phyloP scores from a whole-genome alignment of 2,329 filamentous ascomycete species.

The Biscogniauxia sp. region DNA sequence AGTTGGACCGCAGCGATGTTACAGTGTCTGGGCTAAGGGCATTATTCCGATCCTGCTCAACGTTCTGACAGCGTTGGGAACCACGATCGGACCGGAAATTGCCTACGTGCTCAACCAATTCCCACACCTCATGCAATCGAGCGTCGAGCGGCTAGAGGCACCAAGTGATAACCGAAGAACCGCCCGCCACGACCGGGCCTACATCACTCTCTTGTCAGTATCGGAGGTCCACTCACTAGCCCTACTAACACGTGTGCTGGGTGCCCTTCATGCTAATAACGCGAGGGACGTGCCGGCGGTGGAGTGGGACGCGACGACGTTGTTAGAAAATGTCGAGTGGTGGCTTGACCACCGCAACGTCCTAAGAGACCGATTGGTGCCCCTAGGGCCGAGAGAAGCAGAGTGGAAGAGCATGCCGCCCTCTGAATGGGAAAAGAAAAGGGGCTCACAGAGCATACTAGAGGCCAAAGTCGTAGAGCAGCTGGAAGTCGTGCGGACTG shows the following conservation, averaged over 20 bases:
- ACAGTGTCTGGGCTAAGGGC: slow-evolving; percentile 86
- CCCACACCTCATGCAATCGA: slow-evolving; percentile 70
- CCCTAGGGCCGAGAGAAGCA: slow-evolving; percentile 69
- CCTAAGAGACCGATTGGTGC: slow-evolving; percentile 70
- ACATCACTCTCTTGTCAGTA: slow-evolving; percentile 69
- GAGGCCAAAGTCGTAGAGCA: slow-evolving; percentile 75
- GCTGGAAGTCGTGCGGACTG: slow-evolving; percentile 58
- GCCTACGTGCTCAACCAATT: slow-evolving; percentile 88
- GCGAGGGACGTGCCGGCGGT: slow-evolving; percentile 71
- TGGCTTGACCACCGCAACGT: slow-evolving; percentile 69
- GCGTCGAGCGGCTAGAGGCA: slow-evolving; percentile 68
- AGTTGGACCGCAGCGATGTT: slow-evolving; percentile 68
- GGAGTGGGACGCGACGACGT: slow-evolving; percentile 68
- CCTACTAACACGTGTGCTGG: slow-evolving; percentile 71
- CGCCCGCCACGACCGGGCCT: slow-evolving; percentile 43
- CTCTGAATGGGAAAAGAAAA: slow-evolving; percentile 34
- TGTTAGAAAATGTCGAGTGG: slow-evolving; percentile 81
- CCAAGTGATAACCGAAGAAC: slow-evolving; percentile 54
- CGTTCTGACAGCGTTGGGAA: slow-evolving; percentile 76
- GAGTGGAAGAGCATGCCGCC: slow-evolving; percentile 51
- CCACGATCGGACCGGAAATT: slow-evolving; percentile 79
- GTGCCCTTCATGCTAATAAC: slow-evolving; percentile 62
- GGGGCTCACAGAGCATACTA: slow-evolving; percentile 59
- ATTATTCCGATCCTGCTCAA: slow-evolving; percentile 88
- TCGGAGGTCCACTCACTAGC: slow-evolving; percentile 78